Percentiles rank a stretch among this genome's conserved stretches.
Conservation (phyloP, 2,329 filamentous ascomycete species). For the Fusarium decemcellulare region DNA sequence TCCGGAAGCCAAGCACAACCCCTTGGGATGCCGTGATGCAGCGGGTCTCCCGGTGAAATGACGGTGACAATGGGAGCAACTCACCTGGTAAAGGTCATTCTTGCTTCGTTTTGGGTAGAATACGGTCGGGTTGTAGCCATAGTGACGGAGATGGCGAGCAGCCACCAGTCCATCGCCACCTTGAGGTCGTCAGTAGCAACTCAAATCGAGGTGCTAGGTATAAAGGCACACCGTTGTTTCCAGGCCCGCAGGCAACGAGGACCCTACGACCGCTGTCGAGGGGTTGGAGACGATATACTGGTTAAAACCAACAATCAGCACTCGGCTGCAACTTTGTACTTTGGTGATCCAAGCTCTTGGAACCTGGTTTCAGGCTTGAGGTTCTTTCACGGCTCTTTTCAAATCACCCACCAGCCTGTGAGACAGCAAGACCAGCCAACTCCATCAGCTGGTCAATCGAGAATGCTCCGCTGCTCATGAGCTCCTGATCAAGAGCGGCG, state of each 20-base stretch:
- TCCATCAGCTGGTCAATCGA: constrained; percentile 99
- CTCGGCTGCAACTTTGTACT: not conserved
- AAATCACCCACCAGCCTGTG: constrained; percentile 79
- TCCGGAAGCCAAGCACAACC: constrained; percentile 12
- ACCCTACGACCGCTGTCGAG: constrained; percentile 78
- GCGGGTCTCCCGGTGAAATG: constrained; percentile 17
- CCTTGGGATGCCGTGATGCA: constrained; percentile 2
- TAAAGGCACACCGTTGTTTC: constrained; percentile 72
- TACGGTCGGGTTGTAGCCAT: constrained; percentile 89
- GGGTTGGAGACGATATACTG: constrained; percentile 89
- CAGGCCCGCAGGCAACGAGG: constrained; percentile 91
- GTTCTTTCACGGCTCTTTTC: not conserved
- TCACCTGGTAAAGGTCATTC: constrained; percentile 88
- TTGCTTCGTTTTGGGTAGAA: constrained; percentile 96
- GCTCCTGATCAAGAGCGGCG: constrained; percentile 89
- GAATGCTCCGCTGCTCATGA: constrained; percentile 91
- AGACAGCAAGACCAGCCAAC: constrained; percentile 91
- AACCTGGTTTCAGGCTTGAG: not conserved
- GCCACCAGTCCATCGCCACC: constrained; percentile 96
- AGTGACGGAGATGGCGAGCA: constrained; percentile 91
- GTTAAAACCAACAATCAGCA: no score
- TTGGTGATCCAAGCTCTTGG: not conserved
- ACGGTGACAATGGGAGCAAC: constrained; percentile 32
- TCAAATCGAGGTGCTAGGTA: not conserved
- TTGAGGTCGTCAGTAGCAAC: constrained; percentile 51